phyloP scores from a whole-genome alignment of 1,284 basidiomycete genomes.

The Cryptococcus depauperatus region DNA sequence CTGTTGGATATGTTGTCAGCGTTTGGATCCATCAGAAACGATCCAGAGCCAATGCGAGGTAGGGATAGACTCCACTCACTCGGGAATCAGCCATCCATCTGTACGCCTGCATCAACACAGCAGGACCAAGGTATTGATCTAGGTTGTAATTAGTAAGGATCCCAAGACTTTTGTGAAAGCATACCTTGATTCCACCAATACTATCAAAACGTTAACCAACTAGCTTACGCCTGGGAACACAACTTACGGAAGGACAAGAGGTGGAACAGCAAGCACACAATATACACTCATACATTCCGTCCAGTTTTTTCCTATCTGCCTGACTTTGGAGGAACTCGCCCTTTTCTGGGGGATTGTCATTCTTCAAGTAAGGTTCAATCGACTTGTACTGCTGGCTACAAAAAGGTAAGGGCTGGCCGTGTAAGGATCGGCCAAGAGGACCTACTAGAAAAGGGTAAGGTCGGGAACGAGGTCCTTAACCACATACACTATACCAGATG shows the following conservation, averaged over 20 bases:
- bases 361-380: constrained; percentile 90
- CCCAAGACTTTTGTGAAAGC: background rate
- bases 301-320: constrained; percentile 90
- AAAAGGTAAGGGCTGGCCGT: constrained; percentile 55
- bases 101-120: constrained; percentile 90
- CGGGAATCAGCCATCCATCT: constrained; percentile 97
- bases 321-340: constrained; percentile 70
- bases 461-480: constrained; percentile 94
- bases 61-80: constrained; percentile 49
- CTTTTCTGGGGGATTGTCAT: constrained; percentile 75
- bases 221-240: background rate
- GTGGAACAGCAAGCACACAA: constrained; percentile 82
- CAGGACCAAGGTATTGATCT: constrained; percentile 94
- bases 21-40: background rate
- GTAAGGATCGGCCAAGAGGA: background rate
- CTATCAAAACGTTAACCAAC: constrained; percentile 17
- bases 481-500: constrained; percentile 69
- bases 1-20: constrained; percentile 41
- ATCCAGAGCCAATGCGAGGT: constrained; percentile 1
- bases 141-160: background rate
- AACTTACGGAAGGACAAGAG: constrained; percentile 61
- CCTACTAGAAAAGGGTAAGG: constrained; percentile 48
- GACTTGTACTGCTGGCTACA: constrained; percentile 99
- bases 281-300: constrained; percentile 90
- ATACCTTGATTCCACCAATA: constrained; percentile 95